Evolutionary conservation across 129 eudicot genomes (phyloP), one percentile per base, ranked within the genome.

Genomic region (Lonicera japonica): DNA sequence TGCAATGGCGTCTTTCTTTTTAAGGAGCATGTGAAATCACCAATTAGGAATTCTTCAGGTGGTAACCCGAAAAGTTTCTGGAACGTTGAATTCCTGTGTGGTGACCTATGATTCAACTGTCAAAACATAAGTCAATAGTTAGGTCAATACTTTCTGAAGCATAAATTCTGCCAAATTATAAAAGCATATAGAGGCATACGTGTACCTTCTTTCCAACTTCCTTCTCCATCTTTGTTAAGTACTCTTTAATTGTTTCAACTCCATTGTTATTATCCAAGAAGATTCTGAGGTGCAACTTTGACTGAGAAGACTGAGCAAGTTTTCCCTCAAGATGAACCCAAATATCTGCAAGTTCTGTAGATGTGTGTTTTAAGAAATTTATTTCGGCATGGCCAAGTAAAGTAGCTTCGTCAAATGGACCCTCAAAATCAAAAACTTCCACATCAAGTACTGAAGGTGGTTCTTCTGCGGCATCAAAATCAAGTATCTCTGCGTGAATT

Each of bases 121-220:
- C 58, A n/a, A 74, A 64, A 45, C 71, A 69, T 43, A 59, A 56
- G 51, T 52, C 53, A 68, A 5, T 6, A 29, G 36, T 29, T 29
- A 29, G 13, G 63, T 38, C 11, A 10, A 51, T 41, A 57, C 52
- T 36, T 67, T 56, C 47, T 14, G 7, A 38, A 13, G 50, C 3
- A 20, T 5, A 34, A 34, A 29, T 12, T 5, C n/a, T 46, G 56
- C 61, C 48, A 58, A 21, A 36, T 29, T 48, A 16, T n/a, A 2
- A 65, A 61, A 38, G 41, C 20, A 15, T 29, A 22, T 41, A 16
- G 40, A 64, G 66, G 61, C 23, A 25, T 15, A 17, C 14, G 8
- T 0, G 39, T 67, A 92, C 99, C 96, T 88, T 92, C 65, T 88
- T 92, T 48, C 99, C 99, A 14, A 88, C 96, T 84, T 88, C 99